Evolutionary conservation across 805 yeast species (phyloP).

Genomic region (Metschnikowia lachancei): DNA sequence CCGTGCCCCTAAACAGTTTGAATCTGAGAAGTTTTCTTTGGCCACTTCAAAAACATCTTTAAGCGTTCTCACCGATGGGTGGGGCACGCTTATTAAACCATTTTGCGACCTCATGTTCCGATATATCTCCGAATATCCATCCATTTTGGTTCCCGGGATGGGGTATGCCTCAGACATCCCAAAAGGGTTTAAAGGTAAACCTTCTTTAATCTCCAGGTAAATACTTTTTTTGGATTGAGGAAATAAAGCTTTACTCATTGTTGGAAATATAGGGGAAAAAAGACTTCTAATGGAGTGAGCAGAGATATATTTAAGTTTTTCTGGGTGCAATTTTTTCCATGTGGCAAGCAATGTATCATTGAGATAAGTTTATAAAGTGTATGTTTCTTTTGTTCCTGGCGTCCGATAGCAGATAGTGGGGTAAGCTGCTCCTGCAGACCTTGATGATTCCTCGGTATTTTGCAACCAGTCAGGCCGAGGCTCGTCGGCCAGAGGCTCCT

Average conservation of each 20-base stretch:
- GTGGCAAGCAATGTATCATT: neutral
- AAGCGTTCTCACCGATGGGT: slow-evolving; percentile 15
- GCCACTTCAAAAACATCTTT: slow-evolving; percentile 14
- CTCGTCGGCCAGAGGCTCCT: neutral
- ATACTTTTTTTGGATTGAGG: slow-evolving; percentile 8
- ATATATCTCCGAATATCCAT: slow-evolving; percentile 18
- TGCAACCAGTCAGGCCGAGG: slow-evolving; percentile 6
- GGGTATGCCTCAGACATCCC: slow-evolving; percentile 13
- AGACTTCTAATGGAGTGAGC: neutral
- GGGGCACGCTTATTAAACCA: slow-evolving; percentile 14
- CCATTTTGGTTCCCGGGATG: slow-evolving; percentile 13
- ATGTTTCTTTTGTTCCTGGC: neutral
- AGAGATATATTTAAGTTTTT: neutral
- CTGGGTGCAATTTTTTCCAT: neutral
- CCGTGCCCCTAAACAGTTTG: slow-evolving; percentile 14
- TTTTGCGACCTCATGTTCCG: slow-evolving; percentile 14
- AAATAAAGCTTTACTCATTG: slow-evolving; percentile 8
- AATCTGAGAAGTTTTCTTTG: slow-evolving; percentile 4
- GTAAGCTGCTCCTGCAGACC: slow-evolving; percentile 1
- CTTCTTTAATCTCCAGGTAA: slow-evolving; percentile 5
- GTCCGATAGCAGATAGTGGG: neutral
- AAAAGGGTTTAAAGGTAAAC: slow-evolving; percentile 11
- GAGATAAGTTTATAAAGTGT: neutral
- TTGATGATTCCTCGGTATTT: slow-evolving; percentile 3
- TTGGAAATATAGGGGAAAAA: neutral